These are phyloP conservation scores for Aspergillus quadrilineatus DNA, from an alignment of 2,329 filamentous ascomycete species.

Conservation along the genomic window DNA sequence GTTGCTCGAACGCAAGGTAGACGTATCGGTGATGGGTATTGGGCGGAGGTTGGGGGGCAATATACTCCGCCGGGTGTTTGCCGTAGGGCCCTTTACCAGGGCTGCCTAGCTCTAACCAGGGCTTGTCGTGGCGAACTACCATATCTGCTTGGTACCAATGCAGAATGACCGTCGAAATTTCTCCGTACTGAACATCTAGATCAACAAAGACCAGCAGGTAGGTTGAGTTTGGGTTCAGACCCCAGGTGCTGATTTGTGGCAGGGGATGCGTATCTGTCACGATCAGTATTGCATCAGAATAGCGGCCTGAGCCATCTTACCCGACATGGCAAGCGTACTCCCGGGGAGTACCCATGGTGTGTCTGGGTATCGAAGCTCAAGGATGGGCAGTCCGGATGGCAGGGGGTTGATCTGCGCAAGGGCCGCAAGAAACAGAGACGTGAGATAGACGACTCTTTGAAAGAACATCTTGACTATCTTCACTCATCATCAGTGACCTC, in stretches of 20 bases:
- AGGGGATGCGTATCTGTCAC: slow-evolving; percentile 12
- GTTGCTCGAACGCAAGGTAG: slow-evolving; percentile 31
- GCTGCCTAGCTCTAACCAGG: not conserved
- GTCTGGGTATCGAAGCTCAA: slow-evolving; percentile 22
- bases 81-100: not conserved
- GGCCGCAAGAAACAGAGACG: not conserved
- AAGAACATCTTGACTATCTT: not conserved
- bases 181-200: slow-evolving; percentile 23
- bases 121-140: not conserved
- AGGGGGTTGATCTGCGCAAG: not conserved
- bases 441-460: not conserved
- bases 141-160: slow-evolving; percentile 32
- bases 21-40: slow-evolving; percentile 33
- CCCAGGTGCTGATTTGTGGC: slow-evolving; percentile 20
- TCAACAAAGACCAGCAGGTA: slow-evolving; percentile 30
- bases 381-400: not conserved
- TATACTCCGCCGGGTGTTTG: slow-evolving; percentile 23
- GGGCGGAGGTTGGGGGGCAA: slow-evolving; percentile 30
- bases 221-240: slow-evolving; percentile 9
- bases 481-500: not conserved
- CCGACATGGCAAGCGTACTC: slow-evolving; percentile 12
- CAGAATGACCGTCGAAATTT: slow-evolving; percentile 20
- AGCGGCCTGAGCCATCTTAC: slow-evolving; percentile 2
- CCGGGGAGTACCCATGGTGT: slow-evolving; percentile 23
- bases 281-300: not conserved